Percentiles rank a stretch among this genome's conserved stretches.
phyloP scores from a whole-genome alignment of 306 rosid species.

The Rosa lucieae region DNA sequence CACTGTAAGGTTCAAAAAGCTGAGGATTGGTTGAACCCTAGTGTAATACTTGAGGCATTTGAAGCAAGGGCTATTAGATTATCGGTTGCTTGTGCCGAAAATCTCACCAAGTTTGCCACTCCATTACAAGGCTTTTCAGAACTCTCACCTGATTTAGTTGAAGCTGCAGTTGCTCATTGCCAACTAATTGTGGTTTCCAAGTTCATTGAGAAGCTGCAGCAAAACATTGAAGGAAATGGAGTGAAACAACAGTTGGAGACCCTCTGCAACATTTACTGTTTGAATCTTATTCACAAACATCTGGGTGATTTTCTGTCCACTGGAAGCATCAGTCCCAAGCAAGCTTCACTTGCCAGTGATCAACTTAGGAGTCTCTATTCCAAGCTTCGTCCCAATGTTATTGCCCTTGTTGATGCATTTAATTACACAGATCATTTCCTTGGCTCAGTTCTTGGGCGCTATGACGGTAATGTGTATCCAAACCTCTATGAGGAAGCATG shows the following conservation, averaged over 20 bases:
- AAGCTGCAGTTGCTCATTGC: constrained; percentile 85
- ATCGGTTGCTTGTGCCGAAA: constrained; percentile 69
- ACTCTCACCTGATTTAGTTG: constrained; percentile 65
- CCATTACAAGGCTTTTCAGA: constrained; percentile 79
- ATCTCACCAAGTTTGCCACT: constrained; percentile 54
- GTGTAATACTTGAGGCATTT: constrained; percentile 58
- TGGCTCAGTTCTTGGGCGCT: constrained; percentile 77
- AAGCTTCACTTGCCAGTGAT: constrained; percentile 73
- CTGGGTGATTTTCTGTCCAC: constrained; percentile 74
- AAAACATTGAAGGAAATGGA: constrained; percentile 77
- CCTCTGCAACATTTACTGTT: constrained; percentile 70
- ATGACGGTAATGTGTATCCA: constrained; percentile 92
- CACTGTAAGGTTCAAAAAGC: constrained; percentile 55
- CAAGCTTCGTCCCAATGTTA: constrained; percentile 84
- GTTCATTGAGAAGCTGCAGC: constrained; percentile 77
- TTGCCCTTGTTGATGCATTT: constrained; percentile 82
- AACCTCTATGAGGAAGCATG: constrained; percentile 81
- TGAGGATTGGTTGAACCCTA: constrained; percentile 81
- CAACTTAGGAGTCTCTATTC: constrained; percentile 70
- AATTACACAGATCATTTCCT: constrained; percentile 84
- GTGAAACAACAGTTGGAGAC: constrained; percentile 67
- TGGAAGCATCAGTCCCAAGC: constrained; percentile 62
- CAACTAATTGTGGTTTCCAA: constrained; percentile 84
- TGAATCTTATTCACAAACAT: constrained; percentile 71
- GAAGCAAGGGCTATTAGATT: constrained; percentile 85